Percentiles rank a stretch among this genome's conserved stretches.
Conservation (phyloP, 768 basidiomycete genomes). For the Coprinopsis strossmayeri region DNA sequence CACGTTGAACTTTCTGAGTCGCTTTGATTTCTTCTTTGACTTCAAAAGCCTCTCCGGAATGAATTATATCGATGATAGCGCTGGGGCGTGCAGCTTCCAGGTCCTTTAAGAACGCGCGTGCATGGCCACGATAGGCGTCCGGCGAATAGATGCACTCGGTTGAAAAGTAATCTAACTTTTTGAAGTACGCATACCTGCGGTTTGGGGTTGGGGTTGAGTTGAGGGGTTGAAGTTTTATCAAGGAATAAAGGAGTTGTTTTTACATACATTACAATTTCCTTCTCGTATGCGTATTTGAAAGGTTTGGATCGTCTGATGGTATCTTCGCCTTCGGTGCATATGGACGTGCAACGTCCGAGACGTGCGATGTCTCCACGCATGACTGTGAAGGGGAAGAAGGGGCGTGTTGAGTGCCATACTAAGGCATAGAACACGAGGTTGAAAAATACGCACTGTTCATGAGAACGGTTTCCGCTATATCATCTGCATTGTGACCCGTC, state of each 20-base stretch:
- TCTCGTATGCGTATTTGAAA: constrained; percentile 99
- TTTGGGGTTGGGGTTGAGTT: constrained; percentile 9
- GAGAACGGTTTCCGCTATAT: constrained; percentile 96
- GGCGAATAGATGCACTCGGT: constrained; percentile 99
- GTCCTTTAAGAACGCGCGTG: constrained; percentile 90
- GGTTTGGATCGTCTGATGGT: constrained; percentile 96
- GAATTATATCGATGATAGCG: constrained; percentile 96
- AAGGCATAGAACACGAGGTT: neutral
- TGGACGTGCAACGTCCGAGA: constrained; percentile 86
- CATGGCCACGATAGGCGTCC: constrained; percentile 96
- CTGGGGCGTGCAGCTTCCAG: constrained; percentile 91
- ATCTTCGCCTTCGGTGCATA: constrained; percentile 94
- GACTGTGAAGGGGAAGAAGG: too few species aligned
- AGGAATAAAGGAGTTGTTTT: constrained; percentile 17
- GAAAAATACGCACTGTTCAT: constrained; percentile 92
- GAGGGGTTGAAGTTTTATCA: neutral
- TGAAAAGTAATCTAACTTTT: constrained; percentile 97
- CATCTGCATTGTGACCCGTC: constrained; percentile 98
- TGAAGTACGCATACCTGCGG: constrained; percentile 95
- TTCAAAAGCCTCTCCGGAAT: constrained; percentile 91
- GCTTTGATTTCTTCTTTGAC: constrained; percentile 80
- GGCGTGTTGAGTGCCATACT: constrained; percentile 5
- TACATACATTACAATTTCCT: constrained; percentile 93
- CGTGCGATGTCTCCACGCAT: constrained; percentile 98
- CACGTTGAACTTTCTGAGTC: constrained; percentile 80